These are phyloP conservation scores for Fusarium multiceps DNA, from an alignment of 2,329 filamentous ascomycete genomes.

Conservation along the genomic window DNA sequence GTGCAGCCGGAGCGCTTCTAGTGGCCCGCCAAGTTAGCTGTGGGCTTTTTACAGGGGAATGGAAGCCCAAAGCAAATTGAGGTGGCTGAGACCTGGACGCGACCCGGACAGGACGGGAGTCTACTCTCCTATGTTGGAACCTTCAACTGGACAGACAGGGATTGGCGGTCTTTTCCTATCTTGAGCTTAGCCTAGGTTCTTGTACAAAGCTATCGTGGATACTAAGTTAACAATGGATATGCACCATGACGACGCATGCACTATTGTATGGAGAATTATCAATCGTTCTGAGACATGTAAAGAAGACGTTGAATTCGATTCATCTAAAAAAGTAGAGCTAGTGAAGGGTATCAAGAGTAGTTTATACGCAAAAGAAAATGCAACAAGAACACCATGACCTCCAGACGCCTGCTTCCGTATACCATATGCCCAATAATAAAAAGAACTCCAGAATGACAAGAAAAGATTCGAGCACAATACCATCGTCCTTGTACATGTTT, in stretches of 20 bases:
- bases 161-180: slow-evolving; percentile 24
- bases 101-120: neutral
- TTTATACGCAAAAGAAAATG: slow-evolving; percentile 31
- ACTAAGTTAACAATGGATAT: slow-evolving; percentile 10
- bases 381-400: slow-evolving; percentile 12
- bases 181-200: slow-evolving; percentile 13
- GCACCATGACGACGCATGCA: slow-evolving; percentile 1
- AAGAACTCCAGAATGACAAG: slow-evolving; percentile 33
- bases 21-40: slow-evolving; percentile 23
- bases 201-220: slow-evolving; percentile 11
- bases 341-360: slow-evolving; percentile 42
- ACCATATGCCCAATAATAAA: slow-evolving; percentile 6
- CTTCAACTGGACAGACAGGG: slow-evolving; percentile 13
- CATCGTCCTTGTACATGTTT: slow-evolving; percentile 16
- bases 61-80: slow-evolving; percentile 34
- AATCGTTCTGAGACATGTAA: neutral
- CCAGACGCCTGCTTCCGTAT: slow-evolving; percentile 26
- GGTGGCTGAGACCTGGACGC: slow-evolving; percentile 30
- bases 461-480: slow-evolving; percentile 12
- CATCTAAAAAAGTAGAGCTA: slow-evolving; percentile 28
- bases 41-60: slow-evolving; percentile 20
- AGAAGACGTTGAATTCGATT: slow-evolving; percentile 18
- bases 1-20: slow-evolving; percentile 19
- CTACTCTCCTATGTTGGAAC: slow-evolving; percentile 10
- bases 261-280: neutral